Evolutionary conservation across 192 early-diverging fungal genomes (phyloP).

Genomic region (Thamnidium elegans): DNA sequence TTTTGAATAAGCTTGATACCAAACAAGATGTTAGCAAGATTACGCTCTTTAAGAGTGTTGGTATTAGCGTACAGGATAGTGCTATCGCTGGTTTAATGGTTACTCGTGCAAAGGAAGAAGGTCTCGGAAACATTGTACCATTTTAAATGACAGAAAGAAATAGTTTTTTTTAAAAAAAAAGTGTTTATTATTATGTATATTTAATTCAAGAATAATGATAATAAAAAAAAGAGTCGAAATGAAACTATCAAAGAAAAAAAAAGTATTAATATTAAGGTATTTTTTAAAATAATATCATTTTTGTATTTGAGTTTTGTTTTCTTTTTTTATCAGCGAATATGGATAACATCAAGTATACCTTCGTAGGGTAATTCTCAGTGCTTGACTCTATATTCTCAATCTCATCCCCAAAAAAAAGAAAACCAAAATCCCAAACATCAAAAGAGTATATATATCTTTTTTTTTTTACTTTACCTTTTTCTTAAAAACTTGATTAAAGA

Average conservation of each 20-base stretch:
- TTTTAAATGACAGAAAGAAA: slow-evolving; percentile 23
- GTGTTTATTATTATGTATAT: not conserved
- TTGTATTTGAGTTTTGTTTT: not conserved
- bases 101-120: slow-evolving; percentile 35
- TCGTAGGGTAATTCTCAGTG: slow-evolving; percentile 17
- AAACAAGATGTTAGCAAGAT: slow-evolving; percentile 2
- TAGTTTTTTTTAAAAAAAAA: not conserved
- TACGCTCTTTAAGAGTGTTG: slow-evolving; percentile 56
- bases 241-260: not conserved
- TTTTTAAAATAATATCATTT: not conserved
- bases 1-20: not conserved
- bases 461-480: not conserved
- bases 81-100: slow-evolving; percentile 46
- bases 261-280: too few relatives aligned
- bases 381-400: slow-evolving; percentile 23
- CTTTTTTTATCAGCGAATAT: slow-evolving; percentile 17
- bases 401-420: slow-evolving; percentile 12
- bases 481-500: not conserved
- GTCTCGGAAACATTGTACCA: slow-evolving; percentile 37
- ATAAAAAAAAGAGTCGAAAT: not conserved
- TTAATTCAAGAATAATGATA: too few relatives aligned
- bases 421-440: too few relatives aligned
- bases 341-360: slow-evolving; percentile 16
- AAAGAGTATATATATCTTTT: too few relatives aligned
- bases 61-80: slow-evolving; percentile 52